A percentile compares a stretch with the other conserved stretches of the same genome.
Evolutionary conservation across 352 stramenopile genomes (phyloP).

Genomic region (Halophytophthora batemanensis): DNA sequence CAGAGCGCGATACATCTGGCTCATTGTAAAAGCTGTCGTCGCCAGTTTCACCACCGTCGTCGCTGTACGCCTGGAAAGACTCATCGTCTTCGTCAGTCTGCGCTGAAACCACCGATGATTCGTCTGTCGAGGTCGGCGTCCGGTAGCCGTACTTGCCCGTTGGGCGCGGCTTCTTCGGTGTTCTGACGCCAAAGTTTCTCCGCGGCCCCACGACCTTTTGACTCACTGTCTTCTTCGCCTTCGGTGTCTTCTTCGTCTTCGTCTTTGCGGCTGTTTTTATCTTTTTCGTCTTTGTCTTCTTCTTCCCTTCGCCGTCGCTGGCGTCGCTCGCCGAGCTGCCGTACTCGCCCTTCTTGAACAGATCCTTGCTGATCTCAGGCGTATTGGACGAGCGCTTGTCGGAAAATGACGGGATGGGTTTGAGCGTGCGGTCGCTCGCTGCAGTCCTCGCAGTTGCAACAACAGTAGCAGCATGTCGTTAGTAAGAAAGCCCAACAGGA

Average conservation of each 20-base stretch:
- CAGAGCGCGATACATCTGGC: slow-evolving; percentile 20
- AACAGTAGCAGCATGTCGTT: neutral
- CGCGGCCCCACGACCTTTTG: too few species aligned
- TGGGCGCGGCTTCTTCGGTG: slow-evolving; percentile 28
- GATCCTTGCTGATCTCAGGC: slow-evolving; percentile 45
- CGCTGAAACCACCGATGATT: slow-evolving; percentile 37
- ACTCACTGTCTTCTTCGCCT: slow-evolving; percentile 11
- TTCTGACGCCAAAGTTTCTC: slow-evolving; percentile 5
- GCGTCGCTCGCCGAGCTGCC: slow-evolving; percentile 26
- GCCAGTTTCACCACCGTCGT: slow-evolving; percentile 43
- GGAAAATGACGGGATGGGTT: slow-evolving; percentile 53
- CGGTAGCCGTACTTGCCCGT: slow-evolving; percentile 54
- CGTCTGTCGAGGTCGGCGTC: slow-evolving; percentile 33
- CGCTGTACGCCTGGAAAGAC: slow-evolving; percentile 45
- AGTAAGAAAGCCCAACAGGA: neutral
- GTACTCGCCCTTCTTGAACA: slow-evolving; percentile 51
- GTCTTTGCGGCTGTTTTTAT: slow-evolving; percentile 19
- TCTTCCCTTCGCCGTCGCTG: slow-evolving; percentile 22
- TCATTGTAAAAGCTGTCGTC: slow-evolving; percentile 56
- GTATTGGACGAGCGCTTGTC: slow-evolving; percentile 41
- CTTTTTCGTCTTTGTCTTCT: slow-evolving; percentile 28
- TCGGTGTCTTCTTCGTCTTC: slow-evolving; percentile 26
- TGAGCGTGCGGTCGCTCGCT: slow-evolving; percentile 64
- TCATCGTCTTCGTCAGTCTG: slow-evolving; percentile 62
- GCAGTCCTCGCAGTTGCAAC: neutral